Evolutionary conservation across 2,329 filamentous ascomycete genomes (phyloP), one percentile per base, ranked within the genome.

Genomic region (Coniella vitis): DNA sequence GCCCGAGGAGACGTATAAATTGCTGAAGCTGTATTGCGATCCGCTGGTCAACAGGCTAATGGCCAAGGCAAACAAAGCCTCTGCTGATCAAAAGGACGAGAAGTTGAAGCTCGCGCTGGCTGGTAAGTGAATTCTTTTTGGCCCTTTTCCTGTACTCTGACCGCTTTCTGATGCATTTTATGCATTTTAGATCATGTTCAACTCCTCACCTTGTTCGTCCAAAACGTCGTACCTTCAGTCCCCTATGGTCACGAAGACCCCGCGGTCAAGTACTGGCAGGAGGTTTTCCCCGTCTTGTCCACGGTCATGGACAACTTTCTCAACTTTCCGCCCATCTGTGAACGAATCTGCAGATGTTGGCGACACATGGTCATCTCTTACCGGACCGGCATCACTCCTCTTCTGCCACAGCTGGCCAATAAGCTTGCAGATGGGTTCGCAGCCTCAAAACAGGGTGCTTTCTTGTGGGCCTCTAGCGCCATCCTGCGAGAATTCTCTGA

Each of bases 291-390:
- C 0, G 82, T 96, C 35, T 75, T 97, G 51, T 83, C 87, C 8
- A 88, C 86, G 7, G 87, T 98, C 52, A 77, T 94, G 48, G 86
- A 94, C 60, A 91, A 84, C 62, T 98, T 97, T 64, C 79, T 90
- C 54, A 74, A 78, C 58, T 96, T 90, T 58, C 77, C 84, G 13
- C 91, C 93, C 3, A 94, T 98, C 51, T 86, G 94, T 56, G 93
- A 98, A 71, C 79, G 91, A 37, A 81, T 98, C 21, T 97, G 91
- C 67, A 82, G 91, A 54, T 96, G 88, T 73, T 98, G 91, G 90
- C 82, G 94, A 55, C 87, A 91, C 64, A 96, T 97, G 87, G 81
- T 98, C 35, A 89, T 97, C 51, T 95, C 90, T 0, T 97, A 97
- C 67, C 82, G 93, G 56, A 93, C 86, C 2, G 86, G 86, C 44